Percentiles rank a stretch among this genome's conserved stretches.
Evolutionary conservation across 2,329 filamentous ascomycete species (phyloP).

Genomic region (Sporothrix phasma): DNA sequence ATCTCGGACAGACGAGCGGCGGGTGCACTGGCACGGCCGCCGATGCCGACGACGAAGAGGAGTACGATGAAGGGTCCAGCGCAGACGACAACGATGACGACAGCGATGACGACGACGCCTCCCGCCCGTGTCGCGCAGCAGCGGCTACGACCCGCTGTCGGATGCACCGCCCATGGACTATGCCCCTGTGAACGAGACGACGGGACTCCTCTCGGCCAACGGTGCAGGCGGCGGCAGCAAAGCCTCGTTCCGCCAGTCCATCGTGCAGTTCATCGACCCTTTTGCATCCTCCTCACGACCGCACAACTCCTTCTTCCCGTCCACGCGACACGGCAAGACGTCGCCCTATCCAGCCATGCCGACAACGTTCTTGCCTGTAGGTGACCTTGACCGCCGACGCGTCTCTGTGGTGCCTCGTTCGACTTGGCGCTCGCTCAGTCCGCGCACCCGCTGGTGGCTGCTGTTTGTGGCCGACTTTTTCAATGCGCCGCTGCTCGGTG

Average conservation of each 20-base stretch:
- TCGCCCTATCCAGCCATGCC: neutral
- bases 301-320: constrained; percentile 26
- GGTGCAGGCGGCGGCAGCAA: neutral
- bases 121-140: constrained; percentile 1
- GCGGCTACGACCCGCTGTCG: constrained; percentile 12
- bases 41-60: constrained; percentile 6
- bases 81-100: too few relatives aligned
- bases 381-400: constrained; percentile 17
- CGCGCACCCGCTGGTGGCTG: constrained; percentile 26
- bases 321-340: constrained; percentile 14
- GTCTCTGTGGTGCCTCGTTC: constrained; percentile 22
- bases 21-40: neutral
- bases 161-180: neutral
- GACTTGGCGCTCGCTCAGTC: constrained; percentile 24
- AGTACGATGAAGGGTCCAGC: neutral
- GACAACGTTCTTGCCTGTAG: neutral
- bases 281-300: constrained; percentile 17
- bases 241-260: neutral
- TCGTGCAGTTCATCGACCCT: constrained; percentile 15
- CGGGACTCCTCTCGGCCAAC: constrained; percentile 34
- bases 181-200: constrained; percentile 33
- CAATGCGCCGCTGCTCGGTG: constrained; percentile 53
- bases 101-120: neutral
- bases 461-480: constrained; percentile 39
- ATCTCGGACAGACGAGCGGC: neutral